These are phyloP conservation scores for Cerrena zonata DNA, from an alignment of 1,284 basidiomycete species.

Conservation along the genomic window DNA sequence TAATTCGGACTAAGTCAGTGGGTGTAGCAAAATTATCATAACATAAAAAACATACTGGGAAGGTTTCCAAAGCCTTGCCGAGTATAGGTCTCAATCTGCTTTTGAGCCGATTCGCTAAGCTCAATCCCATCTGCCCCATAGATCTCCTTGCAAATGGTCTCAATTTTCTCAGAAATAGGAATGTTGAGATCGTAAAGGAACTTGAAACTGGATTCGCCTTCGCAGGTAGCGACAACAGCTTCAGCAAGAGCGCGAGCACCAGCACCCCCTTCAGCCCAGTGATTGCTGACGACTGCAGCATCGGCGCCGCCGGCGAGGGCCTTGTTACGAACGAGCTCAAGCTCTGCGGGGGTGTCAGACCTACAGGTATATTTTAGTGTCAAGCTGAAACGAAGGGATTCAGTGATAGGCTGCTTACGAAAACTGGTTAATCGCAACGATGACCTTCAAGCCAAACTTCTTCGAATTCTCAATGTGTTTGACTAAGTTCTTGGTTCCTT, in stretches of 20 bases:
- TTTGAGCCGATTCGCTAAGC: constrained; percentile 75
- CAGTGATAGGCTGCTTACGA: constrained; percentile 51
- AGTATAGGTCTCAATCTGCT: constrained; percentile 89
- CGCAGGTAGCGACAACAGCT: constrained; percentile 80
- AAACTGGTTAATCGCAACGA: constrained; percentile 95
- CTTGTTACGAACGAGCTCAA: constrained; percentile 78
- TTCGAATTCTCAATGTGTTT: constrained; percentile 93
- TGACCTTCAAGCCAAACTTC: constrained; percentile 95
- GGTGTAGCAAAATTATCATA: not conserved
- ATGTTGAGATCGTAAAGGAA: constrained; percentile 86
- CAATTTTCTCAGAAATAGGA: constrained; percentile 84
- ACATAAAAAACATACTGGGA: constrained; percentile 55
- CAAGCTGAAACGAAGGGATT: no score
- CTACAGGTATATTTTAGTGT: no score
- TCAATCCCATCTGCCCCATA: constrained; percentile 89
- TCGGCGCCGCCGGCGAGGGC: constrained; percentile 87
- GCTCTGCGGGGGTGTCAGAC: constrained; percentile 86
- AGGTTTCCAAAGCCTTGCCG: constrained; percentile 79
- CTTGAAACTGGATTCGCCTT: constrained; percentile 78
- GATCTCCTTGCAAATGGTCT: constrained; percentile 81
- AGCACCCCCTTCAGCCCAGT: constrained; percentile 91
- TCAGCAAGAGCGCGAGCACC: constrained; percentile 85
- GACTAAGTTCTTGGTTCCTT: constrained; percentile 89
- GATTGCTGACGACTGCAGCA: constrained; percentile 90
- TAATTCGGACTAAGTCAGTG: constrained; percentile 22